Conservation (phyloP, 352 stramenopile species). For the Pythium aquatile region DNA sequence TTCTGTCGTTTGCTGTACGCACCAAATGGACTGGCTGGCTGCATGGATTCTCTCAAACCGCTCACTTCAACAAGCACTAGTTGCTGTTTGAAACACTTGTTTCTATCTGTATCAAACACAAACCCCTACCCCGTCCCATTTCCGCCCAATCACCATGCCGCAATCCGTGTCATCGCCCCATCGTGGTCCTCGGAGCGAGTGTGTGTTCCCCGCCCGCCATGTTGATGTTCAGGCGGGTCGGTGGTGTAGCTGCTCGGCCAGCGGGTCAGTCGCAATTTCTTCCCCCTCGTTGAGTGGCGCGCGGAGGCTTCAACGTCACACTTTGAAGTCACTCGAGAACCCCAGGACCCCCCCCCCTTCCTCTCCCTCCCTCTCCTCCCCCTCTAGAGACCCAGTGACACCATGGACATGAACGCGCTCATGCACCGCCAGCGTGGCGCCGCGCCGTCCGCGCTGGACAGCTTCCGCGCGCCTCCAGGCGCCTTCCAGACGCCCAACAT, state of each 20-base stretch:
- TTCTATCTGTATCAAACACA: conserved; percentile 24
- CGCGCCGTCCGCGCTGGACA: conserved; percentile 16
- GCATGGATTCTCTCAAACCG: conserved; percentile 12
- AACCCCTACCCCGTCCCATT: conserved; percentile 10
- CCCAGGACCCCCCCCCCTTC: not conserved
- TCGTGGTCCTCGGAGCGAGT: conserved; percentile 15
- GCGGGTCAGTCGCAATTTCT: conserved; percentile 33
- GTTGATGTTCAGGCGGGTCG: conserved; percentile 31
- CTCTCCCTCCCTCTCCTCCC: conserved; percentile 1
- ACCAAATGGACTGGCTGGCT: conserved; percentile 11
- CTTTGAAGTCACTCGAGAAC: conserved; percentile 28
- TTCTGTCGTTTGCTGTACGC: conserved; percentile 23
- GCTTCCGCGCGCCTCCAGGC: conserved; percentile 28
- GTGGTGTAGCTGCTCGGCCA: not conserved
- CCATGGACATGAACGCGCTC: conserved; percentile 78
- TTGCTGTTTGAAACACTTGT: conserved; percentile 31
- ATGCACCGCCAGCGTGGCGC: conserved; percentile 38
- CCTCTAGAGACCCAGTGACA: not conserved
- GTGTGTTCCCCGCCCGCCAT: conserved; percentile 22
- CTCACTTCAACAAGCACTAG: conserved; percentile 51
- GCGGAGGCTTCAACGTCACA: conserved; percentile 32
- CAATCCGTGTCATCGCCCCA: conserved; percentile 11
- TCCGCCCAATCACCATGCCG: conserved; percentile 15
- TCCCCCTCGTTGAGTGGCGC: conserved; percentile 26
- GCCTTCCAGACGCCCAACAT: conserved; percentile 33